Base-by-base conservation (phyloP, 176 grass and related monocot species). In the Lolium perenne region DNA sequence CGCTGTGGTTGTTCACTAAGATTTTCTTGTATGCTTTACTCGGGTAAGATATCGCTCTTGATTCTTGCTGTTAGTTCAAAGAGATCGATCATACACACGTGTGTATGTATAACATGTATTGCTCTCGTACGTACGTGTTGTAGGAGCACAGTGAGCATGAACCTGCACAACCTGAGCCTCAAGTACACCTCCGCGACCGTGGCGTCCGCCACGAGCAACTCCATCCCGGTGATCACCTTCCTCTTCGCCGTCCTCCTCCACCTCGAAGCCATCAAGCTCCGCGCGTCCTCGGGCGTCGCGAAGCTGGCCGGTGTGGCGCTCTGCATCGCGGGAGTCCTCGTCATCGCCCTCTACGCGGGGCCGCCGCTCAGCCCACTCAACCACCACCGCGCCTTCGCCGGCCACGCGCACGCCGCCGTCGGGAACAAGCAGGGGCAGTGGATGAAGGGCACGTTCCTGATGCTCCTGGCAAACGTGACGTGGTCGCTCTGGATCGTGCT, bases 401-500 rank as follows among this genome's bases (percentile, higher is more conserved):
- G 32, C 16, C n/a, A 32, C 78, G 23, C 32, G 17, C 75, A 49
- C 14, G 22, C 22, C 40, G 6, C 12, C 40, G 22, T 8, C 18
- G 17, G 0, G 1, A 14, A 21, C 48, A 76, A 55, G 74, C 72
- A 76, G 74, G 49, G 50, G 74, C 49, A 76, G 72, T 91, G 91
- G 94, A 83, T 96, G 25, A 73, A 72, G 61, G 89, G 89, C 65
- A 83, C 85, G 16, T 91, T 90, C 61, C 67, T 91, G 4, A 82
- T 93, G 84, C 77, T 91, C 7, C 20, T 82, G 25, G 68, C 88
- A 2, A 80, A 86, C 76, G 23, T 66, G 5, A 46, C 77, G 10
- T 95, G 94, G 91, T 90, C 91, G 0, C 9, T 89, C 21, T 93
- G 94, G 91, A 69, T 95, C 29, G 86, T 93, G 57, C 71, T 95